Conservation (phyloP, 306 rosid genomes). For the Myrica gale region DNA sequence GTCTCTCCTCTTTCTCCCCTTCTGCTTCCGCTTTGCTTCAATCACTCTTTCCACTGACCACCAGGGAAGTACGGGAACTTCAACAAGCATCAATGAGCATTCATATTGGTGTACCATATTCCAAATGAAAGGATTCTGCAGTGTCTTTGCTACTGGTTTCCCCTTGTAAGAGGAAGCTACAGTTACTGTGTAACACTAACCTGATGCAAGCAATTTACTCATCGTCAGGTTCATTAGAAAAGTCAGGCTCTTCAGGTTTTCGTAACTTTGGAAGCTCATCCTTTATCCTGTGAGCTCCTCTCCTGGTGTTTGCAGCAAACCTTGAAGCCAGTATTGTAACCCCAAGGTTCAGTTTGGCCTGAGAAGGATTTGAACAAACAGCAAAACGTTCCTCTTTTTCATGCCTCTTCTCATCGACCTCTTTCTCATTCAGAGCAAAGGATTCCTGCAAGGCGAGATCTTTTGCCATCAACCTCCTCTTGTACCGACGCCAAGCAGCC, state of each 20-base stretch:
- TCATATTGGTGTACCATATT: conserved; percentile 9
- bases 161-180: conserved; percentile 9
- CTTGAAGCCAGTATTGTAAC: conserved; percentile 81
- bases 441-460: conserved; percentile 59
- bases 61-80: background rate
- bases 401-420: conserved; percentile 36
- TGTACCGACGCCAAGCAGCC: conserved; percentile 93
- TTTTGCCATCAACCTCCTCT: conserved; percentile 57
- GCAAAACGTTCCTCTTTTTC: conserved; percentile 40
- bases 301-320: conserved; percentile 90
- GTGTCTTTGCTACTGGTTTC: background rate
- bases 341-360: conserved; percentile 66
- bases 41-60: too few species aligned
- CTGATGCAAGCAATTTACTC: conserved; percentile 36
- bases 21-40: too few species aligned
- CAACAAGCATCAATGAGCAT: background rate
- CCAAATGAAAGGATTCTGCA: conserved; percentile 8
- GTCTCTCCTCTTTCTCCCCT: too few species aligned
- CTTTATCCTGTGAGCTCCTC: conserved; percentile 75
- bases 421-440: conserved; percentile 38
- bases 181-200: conserved; percentile 2
- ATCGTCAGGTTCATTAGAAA: conserved; percentile 64
- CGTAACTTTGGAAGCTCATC: conserved; percentile 78
- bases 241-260: conserved; percentile 95
- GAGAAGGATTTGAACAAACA: conserved; percentile 50